A percentile compares a stretch with the other conserved stretches of the same genome.
phyloP scores from a whole-genome alignment of 306 rosid genomes.

The Corylus heterophylla region DNA sequence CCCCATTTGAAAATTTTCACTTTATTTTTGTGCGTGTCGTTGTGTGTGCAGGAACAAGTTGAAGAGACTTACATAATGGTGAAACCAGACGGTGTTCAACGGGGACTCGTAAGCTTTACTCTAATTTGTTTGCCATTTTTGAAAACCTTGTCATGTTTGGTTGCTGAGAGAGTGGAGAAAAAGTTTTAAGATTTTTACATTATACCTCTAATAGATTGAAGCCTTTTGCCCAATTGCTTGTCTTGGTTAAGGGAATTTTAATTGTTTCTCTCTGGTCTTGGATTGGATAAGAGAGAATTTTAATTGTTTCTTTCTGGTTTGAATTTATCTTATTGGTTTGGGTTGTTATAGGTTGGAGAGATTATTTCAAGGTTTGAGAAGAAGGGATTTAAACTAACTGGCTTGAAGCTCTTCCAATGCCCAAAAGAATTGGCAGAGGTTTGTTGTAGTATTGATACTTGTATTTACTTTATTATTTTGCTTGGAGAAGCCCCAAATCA shows the following conservation, averaged over 20 bases:
- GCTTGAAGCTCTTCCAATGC: constrained; percentile 93
- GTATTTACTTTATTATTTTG: constrained; percentile 20
- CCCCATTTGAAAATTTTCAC: constrained; percentile 3
- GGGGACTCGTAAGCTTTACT: constrained; percentile 70
- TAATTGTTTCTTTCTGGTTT: background rate
- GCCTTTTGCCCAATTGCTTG: background rate
- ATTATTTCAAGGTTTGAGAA: constrained; percentile 89
- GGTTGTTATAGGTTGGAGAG: constrained; percentile 81
- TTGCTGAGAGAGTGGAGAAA: constrained; percentile 1
- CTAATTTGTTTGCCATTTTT: constrained; percentile 12
- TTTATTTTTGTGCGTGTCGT: constrained; percentile 9
- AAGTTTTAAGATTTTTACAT: background rate
- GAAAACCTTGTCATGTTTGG: constrained; percentile 1
- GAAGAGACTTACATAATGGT: constrained; percentile 94
- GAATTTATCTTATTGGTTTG: constrained; percentile 18
- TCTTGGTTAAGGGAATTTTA: background rate
- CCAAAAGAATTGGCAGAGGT: constrained; percentile 50
- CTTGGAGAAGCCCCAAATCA: background rate
- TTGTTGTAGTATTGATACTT: background rate
- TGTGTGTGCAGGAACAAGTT: constrained; percentile 66
- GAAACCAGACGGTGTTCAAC: constrained; percentile 97
- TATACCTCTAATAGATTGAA: background rate
- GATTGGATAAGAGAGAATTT: background rate
- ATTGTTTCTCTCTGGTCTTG: too few species aligned
- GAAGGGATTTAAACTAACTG: constrained; percentile 91